Evolutionary conservation across 768 basidiomycete species (phyloP).

Genomic region (Phylloporus sp.): DNA sequence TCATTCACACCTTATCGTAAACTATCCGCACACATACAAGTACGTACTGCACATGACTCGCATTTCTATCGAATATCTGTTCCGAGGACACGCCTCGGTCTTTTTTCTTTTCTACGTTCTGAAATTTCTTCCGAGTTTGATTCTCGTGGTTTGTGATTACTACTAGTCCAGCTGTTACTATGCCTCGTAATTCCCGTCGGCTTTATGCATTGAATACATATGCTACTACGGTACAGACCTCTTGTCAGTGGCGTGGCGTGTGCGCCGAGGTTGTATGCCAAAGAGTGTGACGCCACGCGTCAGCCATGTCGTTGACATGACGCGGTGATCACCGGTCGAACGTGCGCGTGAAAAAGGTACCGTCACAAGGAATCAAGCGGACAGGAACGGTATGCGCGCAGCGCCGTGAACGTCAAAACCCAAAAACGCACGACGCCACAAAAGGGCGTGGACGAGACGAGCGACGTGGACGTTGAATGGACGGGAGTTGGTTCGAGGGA

Average conservation of each 20-base stretch:
- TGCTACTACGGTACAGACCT: constrained; percentile 9
- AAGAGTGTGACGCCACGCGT: neutral
- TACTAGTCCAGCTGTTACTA: constrained; percentile 18
- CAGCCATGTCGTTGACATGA: constrained; percentile 2
- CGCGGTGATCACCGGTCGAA: constrained; percentile 14
- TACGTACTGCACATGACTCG: constrained; percentile 28
- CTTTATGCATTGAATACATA: constrained; percentile 17
- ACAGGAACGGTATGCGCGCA: constrained; percentile 1
- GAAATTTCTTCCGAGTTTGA: too few relatives aligned
- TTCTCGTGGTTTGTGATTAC: constrained; percentile 18
- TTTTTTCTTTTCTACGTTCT: neutral
- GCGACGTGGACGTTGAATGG: neutral
- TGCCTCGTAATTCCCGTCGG: constrained; percentile 16
- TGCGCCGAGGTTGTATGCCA: too few relatives aligned
- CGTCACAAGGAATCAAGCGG: constrained; percentile 6
- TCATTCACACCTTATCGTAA: constrained; percentile 20
- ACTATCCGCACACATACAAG: constrained; percentile 22
- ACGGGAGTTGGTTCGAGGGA: neutral
- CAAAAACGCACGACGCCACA: neutral
- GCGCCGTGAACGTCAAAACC: neutral
- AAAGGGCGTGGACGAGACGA: neutral
- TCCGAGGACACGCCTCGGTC: constrained; percentile 4
- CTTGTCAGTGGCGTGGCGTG: neutral
- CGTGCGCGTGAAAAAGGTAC: neutral
- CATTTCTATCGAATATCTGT: constrained; percentile 27